Percentiles rank a stretch among this genome's conserved stretches.
Conservation (phyloP, 2,329 filamentous ascomycete species). For the Microdochium bolleyi region DNA sequence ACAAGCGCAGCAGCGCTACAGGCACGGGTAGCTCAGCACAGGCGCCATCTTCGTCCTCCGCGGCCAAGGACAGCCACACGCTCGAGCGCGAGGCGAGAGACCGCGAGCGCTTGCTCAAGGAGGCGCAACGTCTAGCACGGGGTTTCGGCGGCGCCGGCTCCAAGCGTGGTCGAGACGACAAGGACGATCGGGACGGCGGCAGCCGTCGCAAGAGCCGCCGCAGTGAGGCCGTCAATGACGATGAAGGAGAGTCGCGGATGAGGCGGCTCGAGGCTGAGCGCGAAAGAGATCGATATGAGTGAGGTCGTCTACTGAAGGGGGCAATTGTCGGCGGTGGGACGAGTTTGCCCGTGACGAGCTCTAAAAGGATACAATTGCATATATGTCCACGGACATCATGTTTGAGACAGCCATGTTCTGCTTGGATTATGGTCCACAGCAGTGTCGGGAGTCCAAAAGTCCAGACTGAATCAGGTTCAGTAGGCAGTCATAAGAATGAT, state of each 20-base stretch:
- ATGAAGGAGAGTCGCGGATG: slow-evolving; percentile 45
- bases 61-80: slow-evolving; percentile 52
- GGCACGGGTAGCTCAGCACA: neutral
- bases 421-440: too few relatives aligned
- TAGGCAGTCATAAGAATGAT: too few relatives aligned
- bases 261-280: slow-evolving; percentile 51
- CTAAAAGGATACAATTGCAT: too few relatives aligned
- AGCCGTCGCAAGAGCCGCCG: slow-evolving; percentile 40
- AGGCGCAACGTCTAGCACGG: slow-evolving; percentile 57
- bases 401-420: too few relatives aligned
- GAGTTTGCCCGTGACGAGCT: too few relatives aligned
- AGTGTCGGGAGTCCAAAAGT: too few relatives aligned
- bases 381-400: too few relatives aligned
- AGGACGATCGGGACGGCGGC: slow-evolving; percentile 32
- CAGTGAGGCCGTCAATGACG: slow-evolving; percentile 36
- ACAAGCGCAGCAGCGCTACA: neutral
- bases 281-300: slow-evolving; percentile 43
- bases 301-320: slow-evolving; percentile 4
- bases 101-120: slow-evolving; percentile 58
- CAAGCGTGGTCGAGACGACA: slow-evolving; percentile 36
- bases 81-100: slow-evolving; percentile 61
- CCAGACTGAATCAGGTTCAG: too few relatives aligned
- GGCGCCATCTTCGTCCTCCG: neutral
- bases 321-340: too few relatives aligned
- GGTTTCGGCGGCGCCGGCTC: slow-evolving; percentile 35